Evolutionary conservation across 352 stramenopile species (phyloP).

Genomic region (Globisporangium radiosum): DNA sequence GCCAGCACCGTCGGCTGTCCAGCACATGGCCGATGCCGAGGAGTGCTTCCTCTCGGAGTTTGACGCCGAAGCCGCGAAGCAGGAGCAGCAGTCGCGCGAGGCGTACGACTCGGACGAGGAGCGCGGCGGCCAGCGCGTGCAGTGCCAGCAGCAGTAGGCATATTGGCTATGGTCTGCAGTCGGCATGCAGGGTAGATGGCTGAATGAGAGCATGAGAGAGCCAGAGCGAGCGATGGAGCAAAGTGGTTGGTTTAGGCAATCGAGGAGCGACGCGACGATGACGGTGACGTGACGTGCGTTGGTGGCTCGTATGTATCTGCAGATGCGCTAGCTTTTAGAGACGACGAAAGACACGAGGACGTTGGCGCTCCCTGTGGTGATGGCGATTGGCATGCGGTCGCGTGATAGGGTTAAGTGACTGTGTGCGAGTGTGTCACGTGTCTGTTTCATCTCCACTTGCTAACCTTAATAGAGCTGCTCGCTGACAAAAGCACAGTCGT

Average conservation of each 20-base stretch:
- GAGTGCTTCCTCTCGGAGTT: conserved; percentile 90
- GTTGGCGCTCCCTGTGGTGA: background rate
- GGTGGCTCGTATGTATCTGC: conserved; percentile 10
- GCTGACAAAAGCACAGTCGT: too few relatives aligned
- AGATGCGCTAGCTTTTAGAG: conserved; percentile 8
- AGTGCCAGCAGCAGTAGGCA: conserved; percentile 88
- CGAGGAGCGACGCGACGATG: background rate
- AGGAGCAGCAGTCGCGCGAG: conserved; percentile 59
- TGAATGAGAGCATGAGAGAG: background rate
- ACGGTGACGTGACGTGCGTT: background rate
- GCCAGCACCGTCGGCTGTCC: conserved; percentile 42
- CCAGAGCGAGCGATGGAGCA: conserved; percentile 1
- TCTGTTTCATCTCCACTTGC: too few relatives aligned
- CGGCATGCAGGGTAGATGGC: background rate
- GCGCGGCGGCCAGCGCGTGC: conserved; percentile 82
- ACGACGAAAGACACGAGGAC: conserved; percentile 7
- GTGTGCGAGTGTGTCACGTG: too few relatives aligned
- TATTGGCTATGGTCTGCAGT: too few relatives aligned
- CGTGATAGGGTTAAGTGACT: too few relatives aligned
- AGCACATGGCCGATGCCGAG: conserved; percentile 45
- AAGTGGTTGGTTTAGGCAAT: background rate
- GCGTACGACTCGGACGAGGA: conserved; percentile 93
- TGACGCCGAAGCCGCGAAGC: conserved; percentile 87
- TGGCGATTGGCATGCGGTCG: background rate
- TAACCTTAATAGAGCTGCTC: too few relatives aligned